Percentiles rank a stretch among this genome's conserved stretches.
Evolutionary conservation across 2,329 filamentous ascomycete species (phyloP).

Genomic region (Arthrobotrys sinensis): DNA sequence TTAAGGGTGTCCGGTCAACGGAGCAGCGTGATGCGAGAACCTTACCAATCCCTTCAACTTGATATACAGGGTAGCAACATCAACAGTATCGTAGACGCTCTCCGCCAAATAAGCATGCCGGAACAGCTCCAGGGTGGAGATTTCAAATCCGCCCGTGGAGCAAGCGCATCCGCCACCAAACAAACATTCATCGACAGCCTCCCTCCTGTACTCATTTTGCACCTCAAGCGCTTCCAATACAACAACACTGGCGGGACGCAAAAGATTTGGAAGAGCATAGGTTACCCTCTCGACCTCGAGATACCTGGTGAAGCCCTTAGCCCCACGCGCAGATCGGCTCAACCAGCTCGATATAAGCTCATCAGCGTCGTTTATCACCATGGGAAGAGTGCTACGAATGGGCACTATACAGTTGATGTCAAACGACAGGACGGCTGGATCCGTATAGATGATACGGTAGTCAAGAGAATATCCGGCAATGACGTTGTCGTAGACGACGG

Average conservation of each 20-base stretch:
- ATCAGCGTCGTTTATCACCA: slow-evolving; percentile 97
- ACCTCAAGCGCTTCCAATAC: slow-evolving; percentile 97
- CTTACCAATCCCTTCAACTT: slow-evolving; percentile 93
- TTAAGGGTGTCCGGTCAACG: slow-evolving; percentile 88
- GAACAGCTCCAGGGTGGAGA: slow-evolving; percentile 85
- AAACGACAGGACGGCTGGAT: slow-evolving; percentile 98
- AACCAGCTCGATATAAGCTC: slow-evolving; percentile 83
- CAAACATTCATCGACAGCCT: slow-evolving; percentile 94
- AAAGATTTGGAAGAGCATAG: slow-evolving; percentile 99
- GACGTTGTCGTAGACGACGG: slow-evolving; percentile 71
- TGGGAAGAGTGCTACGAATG: slow-evolving; percentile 94
- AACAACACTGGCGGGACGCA: slow-evolving; percentile 88
- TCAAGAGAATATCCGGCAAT: slow-evolving; percentile 85
- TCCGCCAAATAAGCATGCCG: slow-evolving; percentile 85
- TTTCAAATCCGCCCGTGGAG: slow-evolving; percentile 83
- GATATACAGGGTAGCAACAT: slow-evolving; percentile 91
- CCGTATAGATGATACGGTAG: slow-evolving; percentile 91
- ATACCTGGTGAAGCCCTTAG: slow-evolving; percentile 92
- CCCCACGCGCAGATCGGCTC: slow-evolving; percentile 78
- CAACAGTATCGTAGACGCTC: slow-evolving; percentile 90
- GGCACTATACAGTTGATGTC: slow-evolving; percentile 98
- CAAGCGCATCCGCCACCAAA: slow-evolving; percentile 85
- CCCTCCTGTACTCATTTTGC: slow-evolving; percentile 91
- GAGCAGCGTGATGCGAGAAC: slow-evolving; percentile 90
- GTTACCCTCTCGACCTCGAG: slow-evolving; percentile 93